Percentiles rank a stretch among this genome's conserved stretches.
Conservation (phyloP, 345 rosid genomes). For the Aquilaria yunnanensis region DNA sequence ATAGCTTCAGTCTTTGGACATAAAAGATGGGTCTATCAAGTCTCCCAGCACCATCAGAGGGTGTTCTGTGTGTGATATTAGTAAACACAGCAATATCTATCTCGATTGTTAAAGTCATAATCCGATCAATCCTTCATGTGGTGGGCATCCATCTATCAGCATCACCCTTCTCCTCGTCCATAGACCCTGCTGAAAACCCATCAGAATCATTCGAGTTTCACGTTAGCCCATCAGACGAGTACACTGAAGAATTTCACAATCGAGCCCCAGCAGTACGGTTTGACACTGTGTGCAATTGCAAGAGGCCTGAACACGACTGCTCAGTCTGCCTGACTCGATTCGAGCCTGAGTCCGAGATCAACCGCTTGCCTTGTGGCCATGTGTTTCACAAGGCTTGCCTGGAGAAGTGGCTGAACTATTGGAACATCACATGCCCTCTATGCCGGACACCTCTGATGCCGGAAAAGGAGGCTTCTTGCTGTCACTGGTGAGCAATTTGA, state of each 20-base stretch:
- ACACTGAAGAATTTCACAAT: constrained; percentile 60
- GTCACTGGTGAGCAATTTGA: constrained; percentile 30
- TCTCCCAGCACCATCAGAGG: constrained; percentile 91
- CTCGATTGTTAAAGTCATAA: constrained; percentile 61
- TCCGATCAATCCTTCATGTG: constrained; percentile 54
- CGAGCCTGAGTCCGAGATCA: constrained; percentile 57
- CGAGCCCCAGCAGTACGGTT: constrained; percentile 47
- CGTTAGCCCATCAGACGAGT: constrained; percentile 33
- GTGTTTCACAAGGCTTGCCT: constrained; percentile 62
- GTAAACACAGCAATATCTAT: constrained; percentile 86
- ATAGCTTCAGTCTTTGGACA: not conserved
- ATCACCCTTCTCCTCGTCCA: constrained; percentile 24
- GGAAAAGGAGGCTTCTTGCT: constrained; percentile 40
- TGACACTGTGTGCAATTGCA: constrained; percentile 36
- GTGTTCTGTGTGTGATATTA: constrained; percentile 64
- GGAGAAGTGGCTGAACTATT: constrained; percentile 76
- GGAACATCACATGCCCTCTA: constrained; percentile 70
- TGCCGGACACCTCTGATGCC: constrained; percentile 63
- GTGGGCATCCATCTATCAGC: constrained; percentile 50
- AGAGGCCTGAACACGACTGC: constrained; percentile 51
- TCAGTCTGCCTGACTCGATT: constrained; percentile 57
- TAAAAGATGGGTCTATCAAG: constrained; percentile 80
- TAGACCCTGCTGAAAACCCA: constrained; percentile 23
- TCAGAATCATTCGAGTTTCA: constrained; percentile 35
- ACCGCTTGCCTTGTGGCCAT: constrained; percentile 61